These are phyloP conservation scores for Selenicereus undatus DNA, from an alignment of 148 eudicot species.

Conservation along the genomic window DNA sequence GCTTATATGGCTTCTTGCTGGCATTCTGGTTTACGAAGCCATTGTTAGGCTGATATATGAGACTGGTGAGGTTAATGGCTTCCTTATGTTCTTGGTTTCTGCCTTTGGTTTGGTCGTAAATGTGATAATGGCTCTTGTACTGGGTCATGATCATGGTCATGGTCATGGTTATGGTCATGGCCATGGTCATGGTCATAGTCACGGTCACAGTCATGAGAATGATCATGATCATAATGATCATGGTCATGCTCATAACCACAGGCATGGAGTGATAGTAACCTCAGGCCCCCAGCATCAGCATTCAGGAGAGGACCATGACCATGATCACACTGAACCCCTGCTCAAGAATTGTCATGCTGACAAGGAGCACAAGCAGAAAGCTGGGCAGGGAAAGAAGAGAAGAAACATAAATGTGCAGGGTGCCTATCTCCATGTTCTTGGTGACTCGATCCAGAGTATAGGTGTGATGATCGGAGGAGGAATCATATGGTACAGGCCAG, in stretches of 20 bases:
- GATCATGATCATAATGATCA: constrained; percentile 26
- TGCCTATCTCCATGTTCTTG: constrained; percentile 92
- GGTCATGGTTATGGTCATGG: constrained; percentile 43
- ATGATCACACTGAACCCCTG: constrained; percentile 44
- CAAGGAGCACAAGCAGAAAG: constrained; percentile 14
- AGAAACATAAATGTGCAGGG: constrained; percentile 78
- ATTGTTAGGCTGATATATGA: constrained; percentile 50
- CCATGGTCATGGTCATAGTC: constrained; percentile 12
- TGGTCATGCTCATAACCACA: constrained; percentile 27
- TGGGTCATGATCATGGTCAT: constrained; percentile 79
- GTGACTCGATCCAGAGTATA: constrained; percentile 88
- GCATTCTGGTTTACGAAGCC: constrained; percentile 86
- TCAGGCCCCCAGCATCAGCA: constrained; percentile 10
- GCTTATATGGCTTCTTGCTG: constrained; percentile 88
- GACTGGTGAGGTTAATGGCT: constrained; percentile 78
- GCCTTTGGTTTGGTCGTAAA: constrained; percentile 82
- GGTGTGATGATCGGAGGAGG: constrained; percentile 99
- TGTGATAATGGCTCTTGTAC: constrained; percentile 63
- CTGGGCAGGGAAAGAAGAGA: constrained; percentile 36
- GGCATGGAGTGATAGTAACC: constrained; percentile 6
- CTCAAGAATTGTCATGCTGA: constrained; percentile 24
- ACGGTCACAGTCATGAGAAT: constrained; percentile 34
- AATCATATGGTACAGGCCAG: constrained; percentile 81
- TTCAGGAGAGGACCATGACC: constrained; percentile 22
- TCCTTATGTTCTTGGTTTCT: constrained; percentile 75